phyloP scores from a whole-genome alignment of 345 rosid species.

The Hevea brasiliensis region DNA sequence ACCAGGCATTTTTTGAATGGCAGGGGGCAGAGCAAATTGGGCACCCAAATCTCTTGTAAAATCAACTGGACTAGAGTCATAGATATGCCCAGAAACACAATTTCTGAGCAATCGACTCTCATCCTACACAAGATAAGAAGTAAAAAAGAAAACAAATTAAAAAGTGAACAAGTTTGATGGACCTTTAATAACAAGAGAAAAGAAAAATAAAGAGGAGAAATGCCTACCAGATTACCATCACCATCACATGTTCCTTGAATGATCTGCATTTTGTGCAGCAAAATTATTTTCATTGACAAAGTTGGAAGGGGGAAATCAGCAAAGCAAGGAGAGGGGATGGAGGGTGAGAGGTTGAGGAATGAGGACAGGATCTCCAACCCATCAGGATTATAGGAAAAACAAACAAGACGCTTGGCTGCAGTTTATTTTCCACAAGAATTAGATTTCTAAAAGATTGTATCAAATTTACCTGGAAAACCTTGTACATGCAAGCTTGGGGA shows the following conservation, averaged over 20 bases:
- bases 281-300: slow-evolving; percentile 13
- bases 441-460: not conserved
- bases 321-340: not conserved
- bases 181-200: not conserved
- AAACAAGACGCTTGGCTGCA: not conserved
- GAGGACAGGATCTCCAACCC: not conserved
- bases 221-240: slow-evolving; percentile 57
- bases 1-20: slow-evolving; percentile 67
- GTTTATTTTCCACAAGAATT: not conserved
- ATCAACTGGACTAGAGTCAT: slow-evolving; percentile 87
- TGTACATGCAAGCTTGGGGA: slow-evolving; percentile 88
- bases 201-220: slow-evolving; percentile 2
- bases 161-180: not conserved
- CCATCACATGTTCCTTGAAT: slow-evolving; percentile 56
- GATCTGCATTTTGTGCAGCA: slow-evolving; percentile 44
- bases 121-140: slow-evolving; percentile 45
- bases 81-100: slow-evolving; percentile 83
- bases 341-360: not conserved
- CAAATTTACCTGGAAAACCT: slow-evolving; percentile 66
- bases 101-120: slow-evolving; percentile 61
- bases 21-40: slow-evolving; percentile 61
- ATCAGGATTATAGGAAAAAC: not conserved
- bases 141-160: not conserved
- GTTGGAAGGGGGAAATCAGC: not conserved
- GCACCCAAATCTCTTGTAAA: slow-evolving; percentile 77